Base-by-base conservation (phyloP, 2,329 filamentous ascomycete species). In the Cercospora sp. region DNA sequence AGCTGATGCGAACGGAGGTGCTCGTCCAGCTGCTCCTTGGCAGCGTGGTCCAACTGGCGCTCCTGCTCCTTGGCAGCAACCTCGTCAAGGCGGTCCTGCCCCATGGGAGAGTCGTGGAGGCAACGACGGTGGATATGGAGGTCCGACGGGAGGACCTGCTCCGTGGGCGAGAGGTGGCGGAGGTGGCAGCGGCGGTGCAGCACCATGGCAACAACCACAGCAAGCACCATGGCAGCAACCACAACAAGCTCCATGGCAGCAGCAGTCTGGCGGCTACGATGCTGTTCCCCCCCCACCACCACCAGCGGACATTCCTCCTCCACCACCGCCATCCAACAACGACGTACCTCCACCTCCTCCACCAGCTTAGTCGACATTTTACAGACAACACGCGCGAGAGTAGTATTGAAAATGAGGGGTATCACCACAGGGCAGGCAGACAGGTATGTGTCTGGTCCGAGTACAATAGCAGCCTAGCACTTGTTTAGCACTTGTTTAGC, bases 1-100 rank as follows among this genome's bases (percentile, higher is more conserved):
- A 40, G 87, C 86, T 72, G 81, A 88, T 53, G 80, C 80, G 16
- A 80, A 79, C 64, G 92, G 90, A 43, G 92, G 93, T 18, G 93
- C 67, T 49, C 72, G 60, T 61, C 73, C 63, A 72, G 74, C 62
- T 59, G 70, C 68, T 58, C 73, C 76, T 21, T 76, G 77, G 76
- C 69, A 76, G 69, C 71, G 75, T 53, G 72, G 70, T 18, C 70
- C 74, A 12, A 72, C 72, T 62, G 77, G 76, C 55, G 76, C 69
- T 57, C 74, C 77, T 34, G 74, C 80, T 58, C 80, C 81, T 30
- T 81, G 82, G 80, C 74, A 74, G 61, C 70, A 69, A 61, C 70
- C 69, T 59, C 69, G 67, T 45, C 63, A 71, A 24, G 63, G 67
- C 10, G 74, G 68, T 49, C 75, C 77, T 53, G 75, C 81, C 59